These are phyloP conservation scores for Microcyclospora pomicola DNA, from an alignment of 2,329 filamentous ascomycete species.

Conservation along the genomic window DNA sequence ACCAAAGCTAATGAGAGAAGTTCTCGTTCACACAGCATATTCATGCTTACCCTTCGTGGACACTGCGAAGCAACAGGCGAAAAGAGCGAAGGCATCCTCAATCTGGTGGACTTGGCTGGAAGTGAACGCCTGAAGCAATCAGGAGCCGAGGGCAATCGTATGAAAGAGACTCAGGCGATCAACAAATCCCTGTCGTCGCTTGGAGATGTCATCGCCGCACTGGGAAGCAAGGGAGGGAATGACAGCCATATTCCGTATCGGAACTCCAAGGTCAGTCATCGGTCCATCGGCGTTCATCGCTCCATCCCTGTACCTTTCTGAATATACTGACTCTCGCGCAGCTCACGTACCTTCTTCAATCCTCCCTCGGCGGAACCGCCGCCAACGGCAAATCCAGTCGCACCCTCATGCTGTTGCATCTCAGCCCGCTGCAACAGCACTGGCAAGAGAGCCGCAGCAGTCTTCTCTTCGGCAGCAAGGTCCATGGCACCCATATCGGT, in stretches of 20 bases:
- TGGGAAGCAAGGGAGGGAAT: constrained; percentile 67
- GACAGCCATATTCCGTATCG: constrained; percentile 70
- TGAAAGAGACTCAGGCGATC: constrained; percentile 93
- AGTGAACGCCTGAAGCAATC: constrained; percentile 83
- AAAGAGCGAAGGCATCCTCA: constrained; percentile 81
- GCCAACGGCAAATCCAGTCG: constrained; percentile 46
- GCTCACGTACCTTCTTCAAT: constrained; percentile 88
- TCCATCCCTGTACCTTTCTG: neutral
- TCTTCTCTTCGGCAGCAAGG: constrained; percentile 87
- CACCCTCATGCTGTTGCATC: constrained; percentile 99
- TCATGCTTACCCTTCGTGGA: constrained; percentile 62
- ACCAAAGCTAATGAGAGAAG: constrained; percentile 97
- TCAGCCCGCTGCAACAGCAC: constrained; percentile 80
- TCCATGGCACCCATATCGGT: constrained; percentile 83
- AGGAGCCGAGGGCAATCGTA: constrained; percentile 68
- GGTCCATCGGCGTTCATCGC: neutral
- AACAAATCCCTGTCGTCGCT: constrained; percentile 88
- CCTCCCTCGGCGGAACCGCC: constrained; percentile 74
- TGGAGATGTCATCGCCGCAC: constrained; percentile 83
- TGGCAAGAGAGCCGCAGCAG: constrained; percentile 87
- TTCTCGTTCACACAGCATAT: constrained; percentile 88
- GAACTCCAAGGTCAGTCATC: constrained; percentile 63
- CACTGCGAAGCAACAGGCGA: constrained; percentile 64
- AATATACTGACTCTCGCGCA: constrained; percentile 19
- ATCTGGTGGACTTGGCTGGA: constrained; percentile 88